phyloP scores from a whole-genome alignment of 129 eudicot species.

The Pseudognaphalium luteoalbum region DNA sequence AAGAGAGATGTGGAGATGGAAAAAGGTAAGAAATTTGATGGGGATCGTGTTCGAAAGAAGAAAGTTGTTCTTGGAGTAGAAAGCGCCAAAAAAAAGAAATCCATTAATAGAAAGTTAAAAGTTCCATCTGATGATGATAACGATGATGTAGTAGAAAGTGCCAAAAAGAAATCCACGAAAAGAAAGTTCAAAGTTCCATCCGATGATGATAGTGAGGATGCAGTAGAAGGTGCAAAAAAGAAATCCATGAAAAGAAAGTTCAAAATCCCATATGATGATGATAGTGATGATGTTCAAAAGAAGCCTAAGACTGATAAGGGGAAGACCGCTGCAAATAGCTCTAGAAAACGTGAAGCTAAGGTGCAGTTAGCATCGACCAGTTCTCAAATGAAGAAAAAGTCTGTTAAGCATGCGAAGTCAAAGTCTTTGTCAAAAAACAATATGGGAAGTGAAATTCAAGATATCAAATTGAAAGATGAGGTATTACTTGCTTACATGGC shows the following conservation, averaged over 20 bases:
- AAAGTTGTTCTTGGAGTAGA: conserved; percentile 41
- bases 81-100: conserved; percentile 31
- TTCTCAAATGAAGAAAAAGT: conserved; percentile 45
- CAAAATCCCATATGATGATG: conserved; percentile 28
- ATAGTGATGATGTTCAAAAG: conserved; percentile 34
- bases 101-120: conserved; percentile 57
- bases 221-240: conserved; percentile 32
- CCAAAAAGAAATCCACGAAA: conserved; percentile 40
- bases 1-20: conserved; percentile 30
- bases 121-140: conserved; percentile 11
- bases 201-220: conserved; percentile 17
- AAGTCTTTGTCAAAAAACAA: conserved; percentile 39
- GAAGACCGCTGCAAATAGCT: conserved; percentile 25
- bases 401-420: conserved; percentile 32
- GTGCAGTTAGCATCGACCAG: conserved; percentile 32
- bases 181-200: conserved; percentile 41
- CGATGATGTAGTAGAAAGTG: conserved; percentile 32
- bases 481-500: conserved; percentile 33
- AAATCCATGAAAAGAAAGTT: conserved; percentile 53
- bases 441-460: conserved; percentile 25
- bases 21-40: conserved; percentile 29
- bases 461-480: conserved; percentile 45
- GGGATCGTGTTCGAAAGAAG: conserved; percentile 23
- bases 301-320: conserved; percentile 53
- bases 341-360: conserved; percentile 36